phyloP scores from a whole-genome alignment of 306 rosid species.

The Fragaria vesca region DNA sequence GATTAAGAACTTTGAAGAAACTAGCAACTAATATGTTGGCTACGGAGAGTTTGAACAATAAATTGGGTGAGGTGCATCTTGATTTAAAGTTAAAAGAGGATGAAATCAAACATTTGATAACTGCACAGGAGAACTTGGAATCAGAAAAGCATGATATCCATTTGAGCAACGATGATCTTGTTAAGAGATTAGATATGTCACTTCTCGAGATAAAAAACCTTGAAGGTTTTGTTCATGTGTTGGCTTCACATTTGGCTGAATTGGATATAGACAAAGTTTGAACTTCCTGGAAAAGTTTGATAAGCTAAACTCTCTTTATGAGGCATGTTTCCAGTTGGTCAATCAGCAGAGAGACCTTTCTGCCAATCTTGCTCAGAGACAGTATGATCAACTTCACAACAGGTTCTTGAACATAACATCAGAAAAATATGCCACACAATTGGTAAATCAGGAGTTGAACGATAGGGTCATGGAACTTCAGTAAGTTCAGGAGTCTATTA shows the following conservation, averaged over 20 bases:
- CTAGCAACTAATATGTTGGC: constrained; percentile 52
- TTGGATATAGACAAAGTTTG: constrained; percentile 58
- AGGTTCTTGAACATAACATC: constrained; percentile 45
- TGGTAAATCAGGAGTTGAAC: constrained; percentile 48
- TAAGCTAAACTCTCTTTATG: constrained; percentile 58
- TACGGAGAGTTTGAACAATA: constrained; percentile 58
- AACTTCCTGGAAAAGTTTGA: constrained; percentile 60
- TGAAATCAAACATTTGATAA: constrained; percentile 45
- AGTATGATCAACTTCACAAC: constrained; percentile 52
- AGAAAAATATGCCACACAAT: constrained; percentile 48
- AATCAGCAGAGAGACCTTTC: constrained; percentile 62
- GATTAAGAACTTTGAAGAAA: constrained; percentile 62
- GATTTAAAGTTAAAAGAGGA: constrained; percentile 63
- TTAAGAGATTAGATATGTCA: constrained; percentile 50
- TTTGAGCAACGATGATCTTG: constrained; percentile 46
- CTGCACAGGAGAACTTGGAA: constrained; percentile 46
- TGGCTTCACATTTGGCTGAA: constrained; percentile 50
- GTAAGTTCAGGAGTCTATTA: constrained; percentile 55
- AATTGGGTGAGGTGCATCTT: constrained; percentile 52
- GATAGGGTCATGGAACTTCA: constrained; percentile 53
- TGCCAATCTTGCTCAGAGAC: constrained; percentile 52
- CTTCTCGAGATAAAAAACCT: constrained; percentile 57
- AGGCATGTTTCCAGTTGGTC: constrained; percentile 59
- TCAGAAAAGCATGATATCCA: constrained; percentile 60
- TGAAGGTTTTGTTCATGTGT: constrained; percentile 48